These are phyloP conservation scores for Botrytis squamosa DNA, from an alignment of 2,329 filamentous ascomycete genomes.

Conservation along the genomic window DNA sequence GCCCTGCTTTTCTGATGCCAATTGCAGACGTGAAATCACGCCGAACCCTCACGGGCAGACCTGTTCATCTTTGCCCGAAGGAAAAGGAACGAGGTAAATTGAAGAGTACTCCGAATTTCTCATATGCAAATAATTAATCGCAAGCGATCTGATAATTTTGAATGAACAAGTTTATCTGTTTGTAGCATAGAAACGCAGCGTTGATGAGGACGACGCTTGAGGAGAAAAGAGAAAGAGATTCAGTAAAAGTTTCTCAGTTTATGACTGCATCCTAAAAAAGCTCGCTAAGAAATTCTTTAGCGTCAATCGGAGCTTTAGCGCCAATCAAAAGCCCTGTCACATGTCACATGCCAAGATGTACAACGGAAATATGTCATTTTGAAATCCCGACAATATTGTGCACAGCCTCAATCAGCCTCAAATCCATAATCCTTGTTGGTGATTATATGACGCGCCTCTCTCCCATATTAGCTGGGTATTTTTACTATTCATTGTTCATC, in stretches of 20 bases:
- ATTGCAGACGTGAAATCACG: slow-evolving; percentile 79
- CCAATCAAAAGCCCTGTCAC: neutral
- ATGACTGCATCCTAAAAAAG: slow-evolving; percentile 5
- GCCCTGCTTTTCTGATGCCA: slow-evolving; percentile 90
- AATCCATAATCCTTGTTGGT: slow-evolving; percentile 12
- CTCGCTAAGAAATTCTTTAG: slow-evolving; percentile 11
- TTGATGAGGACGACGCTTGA: slow-evolving; percentile 77
- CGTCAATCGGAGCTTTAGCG: neutral
- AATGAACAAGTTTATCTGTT: slow-evolving; percentile 53
- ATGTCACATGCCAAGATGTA: neutral
- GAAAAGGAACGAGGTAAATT: slow-evolving; percentile 49
- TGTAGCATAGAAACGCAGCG: slow-evolving; percentile 96
- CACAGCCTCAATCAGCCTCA: slow-evolving; percentile 11
- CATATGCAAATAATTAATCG: slow-evolving; percentile 63
- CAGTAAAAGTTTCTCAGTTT: neutral
- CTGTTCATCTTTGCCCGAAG: slow-evolving; percentile 45
- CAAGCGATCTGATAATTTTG: slow-evolving; percentile 34
- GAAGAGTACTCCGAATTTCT: slow-evolving; percentile 99
- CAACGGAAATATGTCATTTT: neutral
- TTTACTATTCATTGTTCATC: neutral
- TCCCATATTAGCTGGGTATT: neutral
- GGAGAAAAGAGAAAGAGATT: slow-evolving; percentile 32
- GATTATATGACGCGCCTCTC: slow-evolving; percentile 15
- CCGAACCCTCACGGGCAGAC: slow-evolving; percentile 84
- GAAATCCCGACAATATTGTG: neutral